Evolutionary conservation across 768 basidiomycete genomes (phyloP), one percentile per base, ranked within the genome.

Genomic region (Phlegmacium glaucopus): DNA sequence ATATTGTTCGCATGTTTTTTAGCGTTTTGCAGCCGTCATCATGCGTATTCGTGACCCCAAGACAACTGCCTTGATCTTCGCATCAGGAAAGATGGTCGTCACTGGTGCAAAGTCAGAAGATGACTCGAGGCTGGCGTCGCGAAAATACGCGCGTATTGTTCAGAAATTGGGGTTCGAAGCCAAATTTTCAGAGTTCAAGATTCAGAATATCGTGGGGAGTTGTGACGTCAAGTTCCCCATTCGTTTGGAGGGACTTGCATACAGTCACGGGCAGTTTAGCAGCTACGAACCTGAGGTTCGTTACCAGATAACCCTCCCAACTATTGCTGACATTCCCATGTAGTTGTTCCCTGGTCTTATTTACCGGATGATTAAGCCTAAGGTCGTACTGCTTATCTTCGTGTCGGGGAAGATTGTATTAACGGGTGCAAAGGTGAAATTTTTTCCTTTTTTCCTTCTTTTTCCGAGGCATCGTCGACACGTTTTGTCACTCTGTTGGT

Each of bases 1-100:
- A 74, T 73, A 71, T 72, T 77, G 70, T 75, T 73, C 69, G 67
- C 72, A 61, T 71, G 55, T 65, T 34, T 62, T 72, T 47, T 75
- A 99, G 96, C 96, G 96, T 87, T 99, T 99, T 76, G 96, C 95
- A 59, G 96, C 96, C 51, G 96, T 98, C 58, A 98, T 99, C 73
- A 99, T 99, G 96, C 92, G 96, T 69, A 98, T 99, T 63, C 94
- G 96, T 57, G 96, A 98, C 60, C 96, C 96, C 42, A 99, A 99
- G 78, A 99, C 96, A 50, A 99, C 96, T 43, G 96, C 95, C 17
- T 83, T 99, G 58, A 98, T 99, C 69, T 99, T 99, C 69, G 96
- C 96, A 28, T 95, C 93, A 48, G 96, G 96, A 64, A 99, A 98
- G 82, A 98, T 99, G 91, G 96, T 99, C 67, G 95, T 98, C 49